Conservation (phyloP, 257 asterid genomes). For the Misopates orontium region DNA sequence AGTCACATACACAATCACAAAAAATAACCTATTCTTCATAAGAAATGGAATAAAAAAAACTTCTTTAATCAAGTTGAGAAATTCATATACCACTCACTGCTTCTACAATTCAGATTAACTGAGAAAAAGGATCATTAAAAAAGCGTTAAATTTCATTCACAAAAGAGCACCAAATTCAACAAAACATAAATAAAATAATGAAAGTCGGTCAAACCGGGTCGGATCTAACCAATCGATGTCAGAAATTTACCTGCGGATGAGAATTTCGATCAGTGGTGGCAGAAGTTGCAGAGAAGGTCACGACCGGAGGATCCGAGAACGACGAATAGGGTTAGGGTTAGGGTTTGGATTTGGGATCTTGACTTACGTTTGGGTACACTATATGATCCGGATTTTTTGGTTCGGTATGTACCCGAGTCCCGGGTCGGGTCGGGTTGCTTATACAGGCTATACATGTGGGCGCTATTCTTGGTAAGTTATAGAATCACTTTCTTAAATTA, state of each 20-base stretch:
- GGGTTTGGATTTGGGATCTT: slow-evolving; percentile 50
- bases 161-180: neutral
- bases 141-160: neutral
- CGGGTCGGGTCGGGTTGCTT: too few species aligned
- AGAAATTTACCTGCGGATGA: slow-evolving; percentile 33
- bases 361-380: too few species aligned
- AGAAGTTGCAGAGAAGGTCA: slow-evolving; percentile 33
- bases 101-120: neutral
- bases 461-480: too few species aligned
- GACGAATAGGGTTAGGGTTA: slow-evolving; percentile 34
- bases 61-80: neutral
- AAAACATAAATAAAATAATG: neutral
- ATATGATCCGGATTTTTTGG: too few species aligned
- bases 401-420: too few species aligned
- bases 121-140: too few species aligned
- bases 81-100: too few species aligned
- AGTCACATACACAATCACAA: slow-evolving; percentile 6
- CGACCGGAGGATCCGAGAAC: slow-evolving; percentile 70
- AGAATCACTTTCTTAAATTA: too few species aligned
- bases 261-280: slow-evolving; percentile 23
- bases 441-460: too few species aligned
- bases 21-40: neutral
- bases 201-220: slow-evolving; percentile 38
- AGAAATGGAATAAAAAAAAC: neutral
- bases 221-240: slow-evolving; percentile 32